Evolutionary conservation across 805 yeast genomes (phyloP).

Genomic region (Schwanniomyces sp.): DNA sequence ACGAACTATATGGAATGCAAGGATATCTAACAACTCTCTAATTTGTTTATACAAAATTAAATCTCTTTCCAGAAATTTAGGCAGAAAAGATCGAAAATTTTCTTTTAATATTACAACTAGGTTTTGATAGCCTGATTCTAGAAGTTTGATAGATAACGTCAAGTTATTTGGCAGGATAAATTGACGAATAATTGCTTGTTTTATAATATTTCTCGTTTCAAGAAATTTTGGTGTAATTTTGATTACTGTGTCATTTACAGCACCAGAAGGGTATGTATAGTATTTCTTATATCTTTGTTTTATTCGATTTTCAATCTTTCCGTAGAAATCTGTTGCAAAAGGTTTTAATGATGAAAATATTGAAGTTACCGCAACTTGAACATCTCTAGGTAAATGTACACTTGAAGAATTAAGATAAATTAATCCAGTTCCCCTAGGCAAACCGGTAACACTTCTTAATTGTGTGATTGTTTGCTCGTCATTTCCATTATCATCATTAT

Average conservation of each 20-base stretch:
- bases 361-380: slow-evolving; percentile 29
- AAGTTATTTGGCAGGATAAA: slow-evolving; percentile 32
- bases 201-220: slow-evolving; percentile 37
- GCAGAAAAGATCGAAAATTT: slow-evolving; percentile 7
- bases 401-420: slow-evolving; percentile 18
- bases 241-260: slow-evolving; percentile 23
- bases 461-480: slow-evolving; percentile 22
- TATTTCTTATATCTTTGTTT: slow-evolving; percentile 36
- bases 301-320: slow-evolving; percentile 27
- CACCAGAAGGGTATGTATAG: slow-evolving; percentile 31
- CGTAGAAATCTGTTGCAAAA: slow-evolving; percentile 33
- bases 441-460: slow-evolving; percentile 26
- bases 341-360: slow-evolving; percentile 28
- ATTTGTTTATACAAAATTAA: slow-evolving; percentile 26
- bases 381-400: slow-evolving; percentile 21
- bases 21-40: slow-evolving; percentile 54
- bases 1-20: slow-evolving; percentile 63
- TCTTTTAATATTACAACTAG: slow-evolving; percentile 24
- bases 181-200: slow-evolving; percentile 34
- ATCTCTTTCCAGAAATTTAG: slow-evolving; percentile 27
- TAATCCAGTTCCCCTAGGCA: slow-evolving; percentile 31
- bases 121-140: slow-evolving; percentile 36
- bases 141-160: slow-evolving; percentile 23
- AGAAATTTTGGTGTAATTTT: slow-evolving; percentile 35
- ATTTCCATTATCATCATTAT: slow-evolving; percentile 7